Conservation (phyloP, 106 monocot genomes). For the Apostasia ramifera region DNA sequence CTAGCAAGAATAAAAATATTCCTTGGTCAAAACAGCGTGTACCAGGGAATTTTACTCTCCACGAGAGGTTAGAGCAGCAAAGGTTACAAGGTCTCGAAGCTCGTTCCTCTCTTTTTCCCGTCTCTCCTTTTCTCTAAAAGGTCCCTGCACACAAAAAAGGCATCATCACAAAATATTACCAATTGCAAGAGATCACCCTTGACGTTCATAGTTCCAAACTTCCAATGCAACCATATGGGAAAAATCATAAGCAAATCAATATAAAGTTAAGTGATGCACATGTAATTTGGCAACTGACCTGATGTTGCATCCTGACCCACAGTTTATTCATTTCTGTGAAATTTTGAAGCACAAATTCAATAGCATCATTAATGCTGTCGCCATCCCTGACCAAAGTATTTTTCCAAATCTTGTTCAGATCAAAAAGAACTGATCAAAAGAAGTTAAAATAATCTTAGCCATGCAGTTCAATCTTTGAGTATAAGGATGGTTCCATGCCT, state of each 20-base stretch:
- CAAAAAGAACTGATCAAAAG: neutral
- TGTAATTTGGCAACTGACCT: conserved; percentile 40
- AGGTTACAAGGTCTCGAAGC: conserved; percentile 98
- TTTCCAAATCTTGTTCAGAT: conserved; percentile 2
- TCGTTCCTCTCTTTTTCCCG: conserved; percentile 94
- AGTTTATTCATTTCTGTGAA: conserved; percentile 99
- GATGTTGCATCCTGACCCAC: conserved; percentile 98
- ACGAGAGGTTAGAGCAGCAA: conserved; percentile 9
- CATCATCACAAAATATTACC: conserved; percentile 42
- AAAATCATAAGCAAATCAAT: conserved; percentile 3
- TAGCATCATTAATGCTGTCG: conserved; percentile 63
- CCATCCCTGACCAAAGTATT: conserved; percentile 55
- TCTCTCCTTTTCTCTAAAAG: conserved; percentile 76
- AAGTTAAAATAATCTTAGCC: too few relatives aligned
- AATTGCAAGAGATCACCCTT: conserved; percentile 26
- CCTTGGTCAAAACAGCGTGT: neutral
- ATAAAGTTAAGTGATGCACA: conserved; percentile 4
- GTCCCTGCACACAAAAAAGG: conserved; percentile 85
- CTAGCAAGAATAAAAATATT: conserved; percentile 30
- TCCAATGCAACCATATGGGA: neutral
- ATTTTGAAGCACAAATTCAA: conserved; percentile 97
- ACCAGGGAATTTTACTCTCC: neutral
- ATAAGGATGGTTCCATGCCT: too few relatives aligned
- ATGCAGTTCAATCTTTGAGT: too few relatives aligned
- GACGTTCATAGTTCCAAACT: too few relatives aligned